These are phyloP conservation scores for Aspergillus versicolor DNA, from an alignment of 2,329 filamentous ascomycete species.

Conservation along the genomic window DNA sequence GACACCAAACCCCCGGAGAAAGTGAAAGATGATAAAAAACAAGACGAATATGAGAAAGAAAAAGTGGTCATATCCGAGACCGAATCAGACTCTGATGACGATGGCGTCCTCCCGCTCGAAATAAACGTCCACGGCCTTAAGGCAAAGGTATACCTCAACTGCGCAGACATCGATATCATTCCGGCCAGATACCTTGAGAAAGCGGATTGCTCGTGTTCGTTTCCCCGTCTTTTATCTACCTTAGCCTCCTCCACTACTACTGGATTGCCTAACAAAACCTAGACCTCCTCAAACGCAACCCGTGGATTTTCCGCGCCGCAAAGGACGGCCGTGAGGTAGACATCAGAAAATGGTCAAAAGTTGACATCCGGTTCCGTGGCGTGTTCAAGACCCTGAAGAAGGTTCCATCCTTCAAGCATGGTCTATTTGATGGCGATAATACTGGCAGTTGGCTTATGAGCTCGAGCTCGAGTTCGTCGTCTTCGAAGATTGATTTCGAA, in stretches of 20 bases:
- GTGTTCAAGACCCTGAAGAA: conserved; percentile 26
- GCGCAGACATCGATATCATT: conserved; percentile 21
- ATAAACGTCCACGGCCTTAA: conserved; percentile 22
- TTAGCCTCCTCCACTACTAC: not conserved
- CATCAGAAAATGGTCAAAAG: conserved; percentile 21
- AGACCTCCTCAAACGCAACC: conserved; percentile 19
- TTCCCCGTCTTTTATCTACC: not conserved
- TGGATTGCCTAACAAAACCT: too few species aligned
- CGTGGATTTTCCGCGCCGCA: conserved; percentile 25
- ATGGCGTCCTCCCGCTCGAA: conserved; percentile 7
- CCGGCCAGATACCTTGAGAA: conserved; percentile 19
- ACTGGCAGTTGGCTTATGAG: not conserved
- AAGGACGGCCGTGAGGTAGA: conserved; percentile 21
- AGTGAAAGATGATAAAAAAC: not conserved
- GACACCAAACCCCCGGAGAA: not conserved
- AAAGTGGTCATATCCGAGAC: not conserved
- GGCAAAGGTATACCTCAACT: conserved; percentile 23
- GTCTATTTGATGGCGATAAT: conserved; percentile 21
- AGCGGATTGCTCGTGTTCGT: conserved; percentile 18
- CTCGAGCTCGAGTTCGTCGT: not conserved
- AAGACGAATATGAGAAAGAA: not conserved
- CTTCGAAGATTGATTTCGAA: conserved; percentile 6
- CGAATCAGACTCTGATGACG: not conserved
- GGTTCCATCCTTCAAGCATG: conserved; percentile 19
- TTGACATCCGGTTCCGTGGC: conserved; percentile 24